These are phyloP conservation scores for Nepenthes gracilis DNA, from an alignment of 148 eudicot species.

Conservation along the genomic window DNA sequence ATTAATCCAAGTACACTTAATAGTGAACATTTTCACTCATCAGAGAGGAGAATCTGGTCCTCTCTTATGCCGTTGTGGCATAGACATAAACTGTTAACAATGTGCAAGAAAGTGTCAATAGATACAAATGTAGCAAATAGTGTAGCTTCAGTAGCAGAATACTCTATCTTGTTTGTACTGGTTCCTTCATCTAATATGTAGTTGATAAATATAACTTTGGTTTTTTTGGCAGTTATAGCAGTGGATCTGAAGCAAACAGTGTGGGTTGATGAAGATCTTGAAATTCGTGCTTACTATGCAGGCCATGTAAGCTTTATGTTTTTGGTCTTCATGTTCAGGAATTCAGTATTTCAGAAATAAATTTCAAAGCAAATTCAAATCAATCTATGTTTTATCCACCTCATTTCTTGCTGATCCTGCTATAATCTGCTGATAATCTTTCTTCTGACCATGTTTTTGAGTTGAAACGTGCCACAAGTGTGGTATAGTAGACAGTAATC, in stretches of 20 bases:
- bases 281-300: conserved; percentile 94
- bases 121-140: too few species aligned
- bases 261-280: conserved; percentile 79
- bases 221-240: conserved; percentile 43
- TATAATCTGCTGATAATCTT: too few species aligned
- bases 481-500: too few species aligned
- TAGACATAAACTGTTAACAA: too few species aligned
- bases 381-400: not conserved
- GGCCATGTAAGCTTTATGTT: conserved; percentile 61
- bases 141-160: not conserved
- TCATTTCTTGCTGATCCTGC: too few species aligned
- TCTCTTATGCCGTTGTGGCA: too few species aligned
- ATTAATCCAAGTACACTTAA: too few species aligned
- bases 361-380: not conserved
- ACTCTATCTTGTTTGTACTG: not conserved
- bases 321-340: not conserved
- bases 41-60: too few species aligned
- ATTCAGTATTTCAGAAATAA: not conserved
- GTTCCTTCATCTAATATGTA: not conserved
- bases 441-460: too few species aligned
- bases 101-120: too few species aligned
- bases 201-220: conserved; percentile 3
- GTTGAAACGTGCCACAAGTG: too few species aligned
- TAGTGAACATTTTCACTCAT: too few species aligned
- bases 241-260: conserved; percentile 90